Evolutionary conservation across 2,329 filamentous ascomycete species (phyloP), one percentile per base, ranked within the genome.

Genomic region (Chaetothyriales sp.): DNA sequence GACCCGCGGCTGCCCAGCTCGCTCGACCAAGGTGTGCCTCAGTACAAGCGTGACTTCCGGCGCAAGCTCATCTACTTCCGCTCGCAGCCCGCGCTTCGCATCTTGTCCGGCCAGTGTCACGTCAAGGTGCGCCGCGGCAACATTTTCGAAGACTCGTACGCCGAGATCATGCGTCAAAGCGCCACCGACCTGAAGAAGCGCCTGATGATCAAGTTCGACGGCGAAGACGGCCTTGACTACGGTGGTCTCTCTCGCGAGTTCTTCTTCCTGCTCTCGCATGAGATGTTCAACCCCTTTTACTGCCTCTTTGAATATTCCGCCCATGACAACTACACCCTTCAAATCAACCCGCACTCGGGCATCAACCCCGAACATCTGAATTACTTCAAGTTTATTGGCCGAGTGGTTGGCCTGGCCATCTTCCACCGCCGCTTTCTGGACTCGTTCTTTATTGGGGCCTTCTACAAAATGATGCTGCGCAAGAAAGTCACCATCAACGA

Each of bases 251-350:
- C 92, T 36, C 79, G 89, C 78, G 92, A 98, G 70, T 98, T 98
- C 75, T 98, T 98, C 76, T 98, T 98, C 80, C 75, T 98, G 43
- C 79, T 98, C 50, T 96, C 90, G 15, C 92, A 98, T 71, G 92
- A 98, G 73, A 98, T 98, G 92, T 98, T 98, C 74, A 98, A 98
- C 68, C 92, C 92, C 28, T 98, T 98, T 72, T 98, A 98, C 73
- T 98, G 92, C 67, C 76, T 98, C 49, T 98, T 98, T 74, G 92
- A 98, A 71, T 98, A 98, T 70, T 96, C 92, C 22, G 92, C 92
- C 42, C 92, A 98, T 74, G 92, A 98, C 79, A 98, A 98, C 73
- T 98, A 98, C 72, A 98, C 92, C 26, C 83, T 98, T 50, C 92
- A 98, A 71, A 98, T 98, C 74, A 98, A 98, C 72, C 92, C 92